Base-by-base conservation (phyloP, 1,284 basidiomycete species). In the Microbotryum lychnidis-dioicae region DNA sequence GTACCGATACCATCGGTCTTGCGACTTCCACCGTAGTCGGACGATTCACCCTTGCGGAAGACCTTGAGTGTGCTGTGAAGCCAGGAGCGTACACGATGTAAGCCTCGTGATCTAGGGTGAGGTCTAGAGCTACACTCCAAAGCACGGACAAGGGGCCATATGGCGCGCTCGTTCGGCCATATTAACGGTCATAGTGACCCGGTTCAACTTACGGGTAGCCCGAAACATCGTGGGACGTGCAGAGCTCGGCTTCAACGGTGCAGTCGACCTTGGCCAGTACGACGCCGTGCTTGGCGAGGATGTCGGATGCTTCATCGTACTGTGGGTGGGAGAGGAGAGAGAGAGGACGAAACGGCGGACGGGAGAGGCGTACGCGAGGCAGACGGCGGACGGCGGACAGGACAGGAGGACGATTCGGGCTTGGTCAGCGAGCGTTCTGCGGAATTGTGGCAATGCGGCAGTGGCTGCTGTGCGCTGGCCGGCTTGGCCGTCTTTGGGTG, bases 281-380 rank as follows among this genome's bases (percentile, higher is more conserved):
- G 79, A 98, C 91, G 76, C 81, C 80, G 75, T 84, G 87, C 68
- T 87, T 86, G 79, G 94, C 93, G 75, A 99, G 85, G 55, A 84
- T 80, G 21, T 91, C 94, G 4, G 96, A 92, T 18, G 96, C 94
- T 76, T 91, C 89, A 77, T 97, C 93, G 75, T 97, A 98, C 73
- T 98, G 85, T 64, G 89, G 8, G 37, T 42, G 37, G 37, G 14
- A 10, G 37, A n/a, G n/a, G n/a, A n/a, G 37, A 91, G 29, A 89
- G 90, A 55, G 93, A 82, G 55, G 54, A 27, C 31, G 31, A 9
- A 31, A 31, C 31, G 37, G 37, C 37, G 16, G 12, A 42, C 37
- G 37, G 37, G 12, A 42, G 4, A 42, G 12, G 37, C 37, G 37
- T 16, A 42, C 37, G 37, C 16, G 33, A 50, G 47, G 23, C 20